Conservation (phyloP, 768 basidiomycete species). For the Lactarius quietus region DNA sequence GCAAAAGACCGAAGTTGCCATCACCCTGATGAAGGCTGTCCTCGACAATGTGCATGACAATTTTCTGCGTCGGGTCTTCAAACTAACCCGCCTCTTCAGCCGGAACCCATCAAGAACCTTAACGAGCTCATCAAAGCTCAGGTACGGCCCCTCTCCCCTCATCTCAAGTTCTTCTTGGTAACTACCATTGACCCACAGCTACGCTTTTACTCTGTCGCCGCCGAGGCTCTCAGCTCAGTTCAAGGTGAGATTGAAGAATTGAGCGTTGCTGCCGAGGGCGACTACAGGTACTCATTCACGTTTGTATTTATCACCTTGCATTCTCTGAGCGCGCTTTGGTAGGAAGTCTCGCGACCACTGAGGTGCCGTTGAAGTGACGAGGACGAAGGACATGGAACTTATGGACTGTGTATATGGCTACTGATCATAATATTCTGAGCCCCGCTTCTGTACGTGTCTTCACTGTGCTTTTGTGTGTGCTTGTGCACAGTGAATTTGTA, state of each 20-base stretch:
- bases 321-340: conserved; percentile 19
- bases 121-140: conserved; percentile 92
- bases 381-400: conserved; percentile 7
- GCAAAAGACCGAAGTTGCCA: conserved; percentile 96
- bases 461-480: conserved; percentile 14
- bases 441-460: conserved; percentile 17
- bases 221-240: conserved; percentile 74
- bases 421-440: conserved; percentile 18
- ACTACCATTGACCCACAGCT: conserved; percentile 42
- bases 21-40: conserved; percentile 96
- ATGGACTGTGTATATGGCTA: conserved; percentile 15
- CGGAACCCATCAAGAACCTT: conserved; percentile 93
- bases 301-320: not conserved
- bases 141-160: conserved; percentile 35
- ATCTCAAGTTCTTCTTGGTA: not conserved
- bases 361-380: conserved; percentile 42
- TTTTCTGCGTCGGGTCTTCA: not conserved
- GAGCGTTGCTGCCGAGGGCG: conserved; percentile 88
- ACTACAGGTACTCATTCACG: conserved; percentile 64
- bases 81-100: conserved; percentile 44
- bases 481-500: conserved; percentile 16
- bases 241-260: conserved; percentile 94
- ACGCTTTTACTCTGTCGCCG: conserved; percentile 67
- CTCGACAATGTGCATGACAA: conserved; percentile 79
- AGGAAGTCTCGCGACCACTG: conserved; percentile 91